phyloP scores from a whole-genome alignment of 257 asterid genomes.

The Lantana camara region DNA sequence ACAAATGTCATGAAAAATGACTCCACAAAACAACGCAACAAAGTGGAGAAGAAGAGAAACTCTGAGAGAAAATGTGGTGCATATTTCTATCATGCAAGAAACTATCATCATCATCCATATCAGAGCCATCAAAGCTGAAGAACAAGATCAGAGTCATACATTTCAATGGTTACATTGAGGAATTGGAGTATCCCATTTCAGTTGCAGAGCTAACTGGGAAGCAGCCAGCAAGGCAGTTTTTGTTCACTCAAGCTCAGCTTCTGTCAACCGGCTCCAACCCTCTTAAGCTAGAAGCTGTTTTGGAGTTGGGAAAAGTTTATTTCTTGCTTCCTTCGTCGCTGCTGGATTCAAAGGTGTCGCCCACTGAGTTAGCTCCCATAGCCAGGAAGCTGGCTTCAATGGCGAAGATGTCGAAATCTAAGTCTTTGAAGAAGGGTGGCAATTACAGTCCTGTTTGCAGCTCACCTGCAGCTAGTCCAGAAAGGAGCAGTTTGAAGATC shows the following conservation, averaged over 20 bases:
- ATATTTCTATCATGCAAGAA: slow-evolving; percentile 31
- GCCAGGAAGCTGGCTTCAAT: slow-evolving; percentile 35
- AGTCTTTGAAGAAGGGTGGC: not conserved
- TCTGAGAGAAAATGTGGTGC: slow-evolving; percentile 33
- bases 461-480: slow-evolving; percentile 27
- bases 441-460: slow-evolving; percentile 6
- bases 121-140: slow-evolving; percentile 18
- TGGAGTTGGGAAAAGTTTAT: slow-evolving; percentile 43
- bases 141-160: slow-evolving; percentile 43
- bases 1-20: too few relatives aligned
- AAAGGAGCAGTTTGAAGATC: not conserved
- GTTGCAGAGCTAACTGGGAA: slow-evolving; percentile 42
- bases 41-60: not conserved
- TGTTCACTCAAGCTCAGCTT: slow-evolving; percentile 50
- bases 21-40: not conserved
- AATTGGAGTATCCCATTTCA: slow-evolving; percentile 41
- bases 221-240: slow-evolving; percentile 35
- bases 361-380: slow-evolving; percentile 45
- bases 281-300: slow-evolving; percentile 28
- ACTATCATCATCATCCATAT: slow-evolving; percentile 18
- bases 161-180: slow-evolving; percentile 43
- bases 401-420: slow-evolving; percentile 21
- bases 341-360: slow-evolving; percentile 44
- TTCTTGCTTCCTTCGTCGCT: slow-evolving; percentile 49
- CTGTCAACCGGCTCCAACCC: slow-evolving; percentile 41